phyloP scores from a whole-genome alignment of 306 rosid genomes.

The Rubus idaeus region DNA sequence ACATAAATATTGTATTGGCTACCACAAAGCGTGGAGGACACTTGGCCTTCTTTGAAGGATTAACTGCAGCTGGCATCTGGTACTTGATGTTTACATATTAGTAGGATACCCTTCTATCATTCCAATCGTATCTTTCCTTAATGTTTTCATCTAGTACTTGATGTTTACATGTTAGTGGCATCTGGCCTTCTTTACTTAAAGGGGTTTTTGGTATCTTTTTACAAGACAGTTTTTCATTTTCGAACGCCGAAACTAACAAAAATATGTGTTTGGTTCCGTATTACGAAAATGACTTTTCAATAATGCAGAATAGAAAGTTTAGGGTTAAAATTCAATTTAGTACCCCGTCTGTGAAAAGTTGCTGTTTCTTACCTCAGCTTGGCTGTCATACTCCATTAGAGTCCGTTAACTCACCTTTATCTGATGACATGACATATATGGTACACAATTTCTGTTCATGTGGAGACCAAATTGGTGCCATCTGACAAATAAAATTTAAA shows the following conservation, averaged over 20 bases:
- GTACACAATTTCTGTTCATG: not conserved
- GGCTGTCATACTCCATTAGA: not conserved
- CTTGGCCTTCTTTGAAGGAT: constrained; percentile 85
- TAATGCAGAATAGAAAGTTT: not conserved
- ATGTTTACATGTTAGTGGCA: no score
- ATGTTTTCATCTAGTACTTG: not conserved
- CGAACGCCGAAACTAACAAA: not conserved
- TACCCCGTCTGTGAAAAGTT: not conserved
- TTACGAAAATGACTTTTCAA: not conserved
- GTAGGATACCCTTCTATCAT: not conserved
- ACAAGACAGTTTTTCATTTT: not conserved
- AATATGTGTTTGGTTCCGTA: not conserved
- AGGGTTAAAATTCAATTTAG: not conserved
- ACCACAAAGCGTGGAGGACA: constrained; percentile 79
- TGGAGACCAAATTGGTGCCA: not conserved
- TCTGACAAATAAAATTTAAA: not conserved
- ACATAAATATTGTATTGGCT: constrained; percentile 69
- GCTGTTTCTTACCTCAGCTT: not conserved
- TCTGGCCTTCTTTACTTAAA: no score
- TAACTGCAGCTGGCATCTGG: constrained; percentile 77
- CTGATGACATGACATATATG: not conserved
- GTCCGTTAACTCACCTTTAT: not conserved
- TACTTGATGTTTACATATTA: constrained; percentile 23
- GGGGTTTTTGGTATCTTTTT: not conserved
- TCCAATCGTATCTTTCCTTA: not conserved